phyloP scores from a whole-genome alignment of 2,329 filamentous ascomycete species.

The Epichloe sibirici region DNA sequence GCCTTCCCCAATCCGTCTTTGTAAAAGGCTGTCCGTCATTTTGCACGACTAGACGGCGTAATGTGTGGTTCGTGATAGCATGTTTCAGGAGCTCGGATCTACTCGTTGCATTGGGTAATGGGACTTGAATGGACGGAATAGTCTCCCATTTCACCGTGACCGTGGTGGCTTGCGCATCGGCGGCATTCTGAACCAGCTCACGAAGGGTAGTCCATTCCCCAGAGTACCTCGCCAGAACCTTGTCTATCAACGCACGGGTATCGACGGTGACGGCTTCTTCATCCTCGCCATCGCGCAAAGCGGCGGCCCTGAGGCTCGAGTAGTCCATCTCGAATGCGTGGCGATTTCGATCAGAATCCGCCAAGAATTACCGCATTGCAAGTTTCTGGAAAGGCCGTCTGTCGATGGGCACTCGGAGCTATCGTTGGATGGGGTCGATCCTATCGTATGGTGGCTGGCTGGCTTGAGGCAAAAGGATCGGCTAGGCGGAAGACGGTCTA shows the following conservation, averaged over 20 bases:
- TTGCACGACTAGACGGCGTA: constrained; percentile 77
- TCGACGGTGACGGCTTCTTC: constrained; percentile 98
- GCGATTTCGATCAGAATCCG: too few relatives aligned
- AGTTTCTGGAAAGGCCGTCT: neutral
- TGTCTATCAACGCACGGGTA: constrained; percentile 91
- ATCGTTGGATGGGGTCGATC: neutral
- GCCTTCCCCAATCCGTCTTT: constrained; percentile 78
- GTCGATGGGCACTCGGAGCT: neutral
- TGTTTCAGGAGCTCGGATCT: constrained; percentile 69
- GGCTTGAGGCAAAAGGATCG: neutral
- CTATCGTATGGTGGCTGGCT: neutral
- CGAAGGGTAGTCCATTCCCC: constrained; percentile 86
- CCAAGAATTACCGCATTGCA: neutral
- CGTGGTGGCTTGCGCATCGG: constrained; percentile 81
- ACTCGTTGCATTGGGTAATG: constrained; percentile 53
- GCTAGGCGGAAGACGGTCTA: neutral
- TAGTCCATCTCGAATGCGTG: constrained; percentile 48
- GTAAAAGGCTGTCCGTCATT: constrained; percentile 87
- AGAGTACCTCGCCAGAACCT: constrained; percentile 90
- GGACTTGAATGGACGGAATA: constrained; percentile 65
- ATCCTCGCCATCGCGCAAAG: constrained; percentile 73
- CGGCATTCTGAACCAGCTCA: constrained; percentile 97
- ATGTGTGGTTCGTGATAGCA: constrained; percentile 69
- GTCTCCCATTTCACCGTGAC: constrained; percentile 92
- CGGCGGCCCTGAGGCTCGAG: constrained; percentile 69